These are phyloP conservation scores for Trametes punicea DNA, from an alignment of 768 basidiomycete species.

Conservation along the genomic window DNA sequence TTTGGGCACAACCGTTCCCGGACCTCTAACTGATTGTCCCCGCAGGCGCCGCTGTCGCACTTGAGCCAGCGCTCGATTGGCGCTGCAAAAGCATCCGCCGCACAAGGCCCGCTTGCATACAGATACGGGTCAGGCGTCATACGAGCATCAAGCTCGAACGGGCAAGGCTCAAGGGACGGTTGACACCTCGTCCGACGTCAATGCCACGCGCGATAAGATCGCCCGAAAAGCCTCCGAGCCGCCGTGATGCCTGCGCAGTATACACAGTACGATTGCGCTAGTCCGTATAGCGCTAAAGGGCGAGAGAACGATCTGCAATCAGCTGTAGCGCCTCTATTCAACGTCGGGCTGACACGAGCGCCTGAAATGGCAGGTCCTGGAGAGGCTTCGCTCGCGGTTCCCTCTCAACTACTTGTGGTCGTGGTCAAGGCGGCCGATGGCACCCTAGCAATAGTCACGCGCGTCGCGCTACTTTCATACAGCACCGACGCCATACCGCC, in stretches of 20 bases:
- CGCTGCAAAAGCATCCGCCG: neutral
- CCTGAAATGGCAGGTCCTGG: neutral
- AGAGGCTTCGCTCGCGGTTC: neutral
- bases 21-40: too few relatives aligned
- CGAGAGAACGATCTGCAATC: neutral
- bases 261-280: too few relatives aligned
- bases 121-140: neutral
- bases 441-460: too few relatives aligned
- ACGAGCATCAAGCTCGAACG: neutral
- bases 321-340: neutral
- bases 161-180: neutral
- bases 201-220: constrained; percentile 10
- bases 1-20: too few relatives aligned
- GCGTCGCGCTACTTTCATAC: too few relatives aligned
- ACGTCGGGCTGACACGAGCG: neutral
- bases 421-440: too few relatives aligned
- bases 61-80: neutral
- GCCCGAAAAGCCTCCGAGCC: neutral
- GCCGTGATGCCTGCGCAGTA: neutral
- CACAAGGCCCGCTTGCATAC: neutral
- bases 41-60: neutral
- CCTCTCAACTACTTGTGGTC: too few relatives aligned
- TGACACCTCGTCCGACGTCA: neutral
- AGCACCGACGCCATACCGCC: too few relatives aligned
- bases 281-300: too few relatives aligned